Evolutionary conservation across 2,329 filamentous ascomycete species (phyloP).

Genomic region (Hymenoscyphus scutula): DNA sequence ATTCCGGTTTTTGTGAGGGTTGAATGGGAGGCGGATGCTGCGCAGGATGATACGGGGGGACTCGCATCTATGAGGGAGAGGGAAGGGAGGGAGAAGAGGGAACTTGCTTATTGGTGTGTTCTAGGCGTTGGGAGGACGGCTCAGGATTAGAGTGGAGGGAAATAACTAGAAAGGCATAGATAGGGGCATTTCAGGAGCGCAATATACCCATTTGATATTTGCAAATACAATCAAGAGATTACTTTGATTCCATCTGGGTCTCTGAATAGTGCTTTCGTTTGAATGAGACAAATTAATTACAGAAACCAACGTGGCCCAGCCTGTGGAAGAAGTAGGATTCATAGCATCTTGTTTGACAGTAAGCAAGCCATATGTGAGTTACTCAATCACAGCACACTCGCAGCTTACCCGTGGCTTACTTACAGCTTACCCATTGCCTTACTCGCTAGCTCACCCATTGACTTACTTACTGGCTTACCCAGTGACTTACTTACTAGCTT

Average conservation of each 20-base stretch:
- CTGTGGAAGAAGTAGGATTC: no score
- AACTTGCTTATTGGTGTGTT: slow-evolving; percentile 94
- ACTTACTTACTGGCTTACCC: no score
- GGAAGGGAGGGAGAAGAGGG: slow-evolving; percentile 72
- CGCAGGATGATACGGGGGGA: slow-evolving; percentile 53
- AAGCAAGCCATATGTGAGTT: no score
- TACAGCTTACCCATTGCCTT: no score
- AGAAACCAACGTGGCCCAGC: no score
- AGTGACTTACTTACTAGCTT: no score
- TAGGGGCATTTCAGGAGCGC: slow-evolving; percentile 11
- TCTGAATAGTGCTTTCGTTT: no score
- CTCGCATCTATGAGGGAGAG: slow-evolving; percentile 47
- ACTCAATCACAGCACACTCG: no score
- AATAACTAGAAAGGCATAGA: neutral
- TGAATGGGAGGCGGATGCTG: slow-evolving; percentile 77
- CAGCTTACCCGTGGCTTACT: no score
- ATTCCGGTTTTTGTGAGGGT: slow-evolving; percentile 92
- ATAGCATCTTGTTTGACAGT: no score
- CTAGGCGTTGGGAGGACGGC: slow-evolving; percentile 81
- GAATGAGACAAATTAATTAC: no score
- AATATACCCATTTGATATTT: slow-evolving; percentile 35
- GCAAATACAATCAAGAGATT: slow-evolving; percentile 6
- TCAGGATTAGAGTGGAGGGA: slow-evolving; percentile 39
- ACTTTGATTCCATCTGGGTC: neutral
- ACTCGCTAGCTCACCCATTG: no score